These are phyloP conservation scores for Rosa rugosa DNA, from an alignment of 306 rosid genomes.

Conservation along the genomic window DNA sequence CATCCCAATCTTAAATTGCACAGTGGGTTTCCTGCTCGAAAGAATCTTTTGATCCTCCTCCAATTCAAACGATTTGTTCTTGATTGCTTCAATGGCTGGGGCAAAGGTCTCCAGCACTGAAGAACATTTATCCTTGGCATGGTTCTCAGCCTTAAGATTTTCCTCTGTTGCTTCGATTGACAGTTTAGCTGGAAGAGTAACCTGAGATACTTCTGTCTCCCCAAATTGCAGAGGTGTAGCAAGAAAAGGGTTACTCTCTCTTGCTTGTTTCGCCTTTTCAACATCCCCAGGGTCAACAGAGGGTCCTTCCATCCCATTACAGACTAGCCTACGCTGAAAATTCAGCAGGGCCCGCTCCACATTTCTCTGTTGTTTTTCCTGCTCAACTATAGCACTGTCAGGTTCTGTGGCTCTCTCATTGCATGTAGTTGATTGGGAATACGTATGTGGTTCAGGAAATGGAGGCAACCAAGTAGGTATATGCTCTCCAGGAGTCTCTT, in stretches of 20 bases:
- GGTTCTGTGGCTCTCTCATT: constrained; percentile 43
- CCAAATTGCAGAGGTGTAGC: constrained; percentile 67
- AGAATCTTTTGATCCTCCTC: constrained; percentile 43
- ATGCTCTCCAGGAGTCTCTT: constrained; percentile 66
- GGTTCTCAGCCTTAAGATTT: constrained; percentile 39
- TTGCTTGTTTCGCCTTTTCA: constrained; percentile 48
- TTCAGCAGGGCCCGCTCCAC: constrained; percentile 42
- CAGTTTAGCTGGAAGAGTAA: constrained; percentile 56
- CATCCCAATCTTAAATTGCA: constrained; percentile 68
- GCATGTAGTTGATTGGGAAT: constrained; percentile 26
- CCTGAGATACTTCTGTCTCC: constrained; percentile 66
- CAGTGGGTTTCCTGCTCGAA: constrained; percentile 50
- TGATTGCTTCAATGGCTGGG: constrained; percentile 79
- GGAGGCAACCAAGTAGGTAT: constrained; percentile 90
- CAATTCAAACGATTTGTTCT: constrained; percentile 35
- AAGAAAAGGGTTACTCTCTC: constrained; percentile 69
- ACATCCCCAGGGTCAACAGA: constrained; percentile 40
- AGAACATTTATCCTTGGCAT: constrained; percentile 40
- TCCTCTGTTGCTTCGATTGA: constrained; percentile 31
- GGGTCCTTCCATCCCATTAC: constrained; percentile 49
- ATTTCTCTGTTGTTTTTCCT: constrained; percentile 48
- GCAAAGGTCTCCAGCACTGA: constrained; percentile 70
- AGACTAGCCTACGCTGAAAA: constrained; percentile 49
- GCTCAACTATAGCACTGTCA: constrained; percentile 36
- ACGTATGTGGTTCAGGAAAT: constrained; percentile 60